Evolutionary conservation across 2,329 filamentous ascomycete species (phyloP).

Genomic region (Ophiocordyceps sinensis): DNA sequence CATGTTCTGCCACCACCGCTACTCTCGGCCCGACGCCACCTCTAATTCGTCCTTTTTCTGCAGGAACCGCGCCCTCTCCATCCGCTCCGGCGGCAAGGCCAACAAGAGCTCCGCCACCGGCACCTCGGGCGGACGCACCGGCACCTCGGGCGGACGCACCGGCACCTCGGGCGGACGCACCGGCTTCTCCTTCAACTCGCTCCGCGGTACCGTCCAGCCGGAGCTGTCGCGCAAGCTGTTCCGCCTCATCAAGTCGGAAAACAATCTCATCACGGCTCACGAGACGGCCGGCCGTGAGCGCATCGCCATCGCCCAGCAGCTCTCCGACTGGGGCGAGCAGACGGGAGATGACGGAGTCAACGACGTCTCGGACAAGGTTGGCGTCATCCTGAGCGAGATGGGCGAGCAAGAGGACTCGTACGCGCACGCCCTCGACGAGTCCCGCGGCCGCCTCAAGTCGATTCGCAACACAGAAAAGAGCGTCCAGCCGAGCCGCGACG

Average conservation of each 20-base stretch:
- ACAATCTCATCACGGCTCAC: conserved; percentile 72
- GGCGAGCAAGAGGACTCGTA: conserved; percentile 88
- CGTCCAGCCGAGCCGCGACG: conserved; percentile 81
- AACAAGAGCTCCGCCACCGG: conserved; percentile 17
- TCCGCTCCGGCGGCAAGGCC: conserved; percentile 51
- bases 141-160: no score
- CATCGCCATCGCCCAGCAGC: conserved; percentile 69
- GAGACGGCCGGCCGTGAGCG: conserved; percentile 77
- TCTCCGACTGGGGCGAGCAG: conserved; percentile 92
- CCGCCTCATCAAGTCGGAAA: conserved; percentile 89
- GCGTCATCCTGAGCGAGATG: conserved; percentile 80
- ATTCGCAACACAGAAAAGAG: conserved; percentile 93
- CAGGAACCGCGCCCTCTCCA: conserved; percentile 62
- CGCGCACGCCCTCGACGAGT: conserved; percentile 77
- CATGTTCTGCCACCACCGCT: conserved; percentile 6
- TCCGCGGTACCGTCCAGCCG: conserved; percentile 72
- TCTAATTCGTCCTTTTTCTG: conserved; percentile 12
- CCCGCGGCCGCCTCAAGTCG: conserved; percentile 67
- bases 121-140: conserved; percentile 13
- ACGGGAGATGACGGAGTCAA: conserved; percentile 76
- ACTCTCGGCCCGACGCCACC: conserved; percentile 7
- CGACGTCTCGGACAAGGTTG: conserved; percentile 91
- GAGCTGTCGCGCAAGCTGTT: conserved; percentile 82
- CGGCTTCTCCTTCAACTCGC: conserved; percentile 69
- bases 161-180: conserved; percentile 12